Base-by-base conservation (phyloP, 2,329 filamentous ascomycete genomes). In the Fusarium pseudonygamai region DNA sequence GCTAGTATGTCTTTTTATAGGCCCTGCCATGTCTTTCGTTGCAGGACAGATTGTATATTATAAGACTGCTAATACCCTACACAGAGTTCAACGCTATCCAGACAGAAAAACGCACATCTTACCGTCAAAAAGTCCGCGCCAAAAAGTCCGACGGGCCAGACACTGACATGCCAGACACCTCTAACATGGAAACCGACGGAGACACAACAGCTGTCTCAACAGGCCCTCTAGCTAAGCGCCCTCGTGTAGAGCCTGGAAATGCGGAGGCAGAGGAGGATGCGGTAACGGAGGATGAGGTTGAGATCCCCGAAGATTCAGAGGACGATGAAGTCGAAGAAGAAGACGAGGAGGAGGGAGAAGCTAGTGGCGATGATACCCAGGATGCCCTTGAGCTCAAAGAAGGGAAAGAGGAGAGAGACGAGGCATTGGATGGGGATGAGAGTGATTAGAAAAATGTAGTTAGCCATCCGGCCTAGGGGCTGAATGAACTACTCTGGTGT, bases 41-140 rank as follows among this genome's bases (percentile, higher is more conserved):
- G 8, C 32, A 10, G 26, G 34, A 8, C 14, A 46, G 28, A 11
- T 11, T 13, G 26, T 50, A 26, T 24, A 15, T 32, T 24, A 22
- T 30, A n/a, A 50, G 24, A 37, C 20, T 43, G 34, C 68, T 71
- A 40, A 70, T 37, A 59, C 20, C 20, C 1, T 40, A 32, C 36
- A 24, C 60, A 92, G 91, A 93, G 80, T 94, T 93, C 85, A 93
- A 91, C 78, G 88, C 91, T 72, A 89, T 91, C 64, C 92, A 94
- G 80, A 90, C 91, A 26, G 90, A 92, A 64, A 95, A 95, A 83
- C 90, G 92, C 59, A 93, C 91, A 74, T 90, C 88, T 22, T 93
- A 94, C 82, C 88, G 92, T 59, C 89, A 90, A 76, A 93, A 92
- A 77, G 88, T 92, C 24, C 90, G 91, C 40, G 91, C 90, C 60